Evolutionary conservation across 1,284 basidiomycete genomes (phyloP).

Genomic region (Ceratobasidium papillatum): DNA sequence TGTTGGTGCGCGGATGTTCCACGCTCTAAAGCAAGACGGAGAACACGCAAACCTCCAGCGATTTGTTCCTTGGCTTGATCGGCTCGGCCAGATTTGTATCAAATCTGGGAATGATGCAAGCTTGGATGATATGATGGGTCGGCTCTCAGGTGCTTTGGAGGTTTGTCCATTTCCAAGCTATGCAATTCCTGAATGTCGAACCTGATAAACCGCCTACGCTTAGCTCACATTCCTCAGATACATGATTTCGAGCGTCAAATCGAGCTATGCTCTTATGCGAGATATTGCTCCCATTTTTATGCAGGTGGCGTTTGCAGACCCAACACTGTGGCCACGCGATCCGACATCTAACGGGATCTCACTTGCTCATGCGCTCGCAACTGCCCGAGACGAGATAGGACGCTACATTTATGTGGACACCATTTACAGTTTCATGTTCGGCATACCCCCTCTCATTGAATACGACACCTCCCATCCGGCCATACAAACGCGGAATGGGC

Average conservation of each 20-base stretch:
- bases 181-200: background rate
- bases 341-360: background rate
- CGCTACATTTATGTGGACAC: background rate
- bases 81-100: background rate
- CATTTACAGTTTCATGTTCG: background rate
- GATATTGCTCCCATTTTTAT: constrained; percentile 5
- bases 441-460: background rate
- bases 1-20: constrained; percentile 5
- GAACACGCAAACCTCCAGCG: background rate
- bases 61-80: background rate
- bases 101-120: background rate
- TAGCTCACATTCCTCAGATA: constrained; percentile 11
- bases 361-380: background rate
- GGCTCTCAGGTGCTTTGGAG: background rate
- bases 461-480: background rate
- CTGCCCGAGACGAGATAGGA: background rate
- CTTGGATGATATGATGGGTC: background rate
- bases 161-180: too few relatives aligned
- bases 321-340: constrained; percentile 8
- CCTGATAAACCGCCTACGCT: background rate
- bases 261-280: constrained; percentile 2
- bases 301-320: background rate
- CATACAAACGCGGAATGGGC: background rate
- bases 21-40: background rate
- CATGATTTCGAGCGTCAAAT: background rate